These are phyloP conservation scores for Aegilops longissima DNA, from an alignment of 176 grass and related monocot genomes.

Conservation along the genomic window DNA sequence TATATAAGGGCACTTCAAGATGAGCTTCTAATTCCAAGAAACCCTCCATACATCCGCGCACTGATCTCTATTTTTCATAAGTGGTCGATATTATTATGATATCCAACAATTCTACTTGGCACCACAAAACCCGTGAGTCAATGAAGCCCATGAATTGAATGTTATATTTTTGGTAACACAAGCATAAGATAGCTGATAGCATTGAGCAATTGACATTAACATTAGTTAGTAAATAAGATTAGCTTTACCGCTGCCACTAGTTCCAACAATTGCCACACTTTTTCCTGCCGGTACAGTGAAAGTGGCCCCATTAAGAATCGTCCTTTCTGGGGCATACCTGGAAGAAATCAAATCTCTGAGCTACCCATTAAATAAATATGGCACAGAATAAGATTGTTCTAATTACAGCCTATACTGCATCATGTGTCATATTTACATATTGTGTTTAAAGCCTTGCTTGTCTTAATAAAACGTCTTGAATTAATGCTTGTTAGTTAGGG, in stretches of 20 bases:
- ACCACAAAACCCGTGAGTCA: not conserved
- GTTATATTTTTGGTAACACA: conserved; percentile 13
- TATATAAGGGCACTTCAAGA: not conserved
- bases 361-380: not conserved
- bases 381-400: not conserved
- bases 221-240: not conserved
- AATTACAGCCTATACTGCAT: conserved; percentile 13
- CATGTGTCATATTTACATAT: not conserved
- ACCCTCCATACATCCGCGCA: not conserved
- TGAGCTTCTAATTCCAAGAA: conserved; percentile 6
- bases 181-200: conserved; percentile 1
- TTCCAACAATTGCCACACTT: conserved; percentile 92
- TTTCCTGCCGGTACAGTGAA: conserved; percentile 88
- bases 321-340: conserved; percentile 84
- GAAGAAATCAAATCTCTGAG: conserved; percentile 43
- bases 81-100: not conserved
- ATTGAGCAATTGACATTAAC: not conserved
- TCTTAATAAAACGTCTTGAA: not conserved
- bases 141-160: not conserved
- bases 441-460: not conserved
- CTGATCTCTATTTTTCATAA: conserved; percentile 7
- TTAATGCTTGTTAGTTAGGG: conserved; percentile 4
- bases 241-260: conserved; percentile 89
- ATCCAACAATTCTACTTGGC: not conserved
- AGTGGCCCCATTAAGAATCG: conserved; percentile 80